Evolutionary conservation across 1,139 yeast genomes (phyloP), one percentile per base, ranked within the genome.

Genomic region (Diutina siamensis): DNA sequence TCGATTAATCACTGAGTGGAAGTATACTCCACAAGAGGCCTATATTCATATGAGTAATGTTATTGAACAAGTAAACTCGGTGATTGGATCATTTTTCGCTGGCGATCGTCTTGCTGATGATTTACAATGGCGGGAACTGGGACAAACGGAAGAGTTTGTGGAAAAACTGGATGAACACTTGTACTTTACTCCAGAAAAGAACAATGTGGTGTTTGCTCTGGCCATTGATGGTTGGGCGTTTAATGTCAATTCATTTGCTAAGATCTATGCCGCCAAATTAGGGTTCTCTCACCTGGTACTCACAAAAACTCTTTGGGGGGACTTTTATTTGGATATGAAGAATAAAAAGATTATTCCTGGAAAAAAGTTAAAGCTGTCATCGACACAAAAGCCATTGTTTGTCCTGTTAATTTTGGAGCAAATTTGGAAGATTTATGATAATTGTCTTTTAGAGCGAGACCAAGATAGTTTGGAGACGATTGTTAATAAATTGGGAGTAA

Each of bases 181-280:
- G 36, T 94, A 94, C 58, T 94, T 94, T 53, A 75, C 87, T 10
- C 98, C 99, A 0, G 88, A 84, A 46, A 75, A 77, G 56, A 88
- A 89, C 59, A 94, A 94, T 58, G 97, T 94, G 5, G 80, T 94
- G 1, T 92, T 94, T 66, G 89, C 96, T 1, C 83, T 95, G 38
- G 98, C 98, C 0, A 71, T 84, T 21, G 98, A 92, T 62, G 97
- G 97, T 3, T 94, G 98, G 98, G 98, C 97, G 0, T 94, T 94
- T 62, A 84, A 88, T 45, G 71, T 94, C 35, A 78, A 85, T 48
- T 95, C 94, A 49, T 84, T 92, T 64, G 86, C 97, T 4, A 80
- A 84, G 48, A 79, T 94, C 36, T 87, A 87, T 58, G 94, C 83
- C 64, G 77, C 79, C 35, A 88, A 87, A 56, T 67, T 92, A 34